Evolutionary conservation across 2,329 filamentous ascomycete genomes (phyloP), one percentile per base, ranked within the genome.

Genomic region (Exophiala oligosperma): DNA sequence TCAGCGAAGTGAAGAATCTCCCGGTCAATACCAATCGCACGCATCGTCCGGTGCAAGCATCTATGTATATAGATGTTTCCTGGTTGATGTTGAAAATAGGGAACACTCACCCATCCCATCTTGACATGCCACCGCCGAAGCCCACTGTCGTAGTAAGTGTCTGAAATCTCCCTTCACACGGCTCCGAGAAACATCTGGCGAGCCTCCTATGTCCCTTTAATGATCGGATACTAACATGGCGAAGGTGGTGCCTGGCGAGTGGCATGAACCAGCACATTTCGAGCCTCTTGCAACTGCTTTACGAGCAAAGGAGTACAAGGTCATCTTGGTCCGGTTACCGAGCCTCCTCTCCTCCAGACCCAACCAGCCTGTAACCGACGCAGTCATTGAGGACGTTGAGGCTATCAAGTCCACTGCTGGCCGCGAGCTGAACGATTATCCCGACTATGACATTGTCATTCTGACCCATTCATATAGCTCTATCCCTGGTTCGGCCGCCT

Each of bases 241-340:
- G 11, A 35, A 35, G 29, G 56, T 75, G 44, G 59, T 74, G 2
- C 72, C 70, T 2, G 73, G 73, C n/a, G 71, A 69, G 32, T 73
- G 70, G 72, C 74, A 77, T 64, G 60, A 64, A 1, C 72, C 73
- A 14, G 57, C 49, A 4, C 64, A 60, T 60, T 72, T 68, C 51
- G 60, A 60, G 4, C 57, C 57, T 11, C 62, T 74, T 2, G 70
- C 56, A 9, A 41, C 58, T 8, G 60, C 67, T 12, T 70, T 76
- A 26, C 57, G 72, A 50, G 58, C 64, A 2, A 57, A 61, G 7
- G 69, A 72, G 21, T 76, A 73, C 54, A 56, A 35, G 35, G 40
- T 24, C 55, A 51, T 41, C 17, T 23, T 7, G 49, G 35, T 35
- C 38, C 47, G 40, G 32, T 29, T 38, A 37, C 49, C 6, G 41